Conservation (phyloP, 73 alveolate genomes). For the Tetrahymena malaccensis region DNA sequence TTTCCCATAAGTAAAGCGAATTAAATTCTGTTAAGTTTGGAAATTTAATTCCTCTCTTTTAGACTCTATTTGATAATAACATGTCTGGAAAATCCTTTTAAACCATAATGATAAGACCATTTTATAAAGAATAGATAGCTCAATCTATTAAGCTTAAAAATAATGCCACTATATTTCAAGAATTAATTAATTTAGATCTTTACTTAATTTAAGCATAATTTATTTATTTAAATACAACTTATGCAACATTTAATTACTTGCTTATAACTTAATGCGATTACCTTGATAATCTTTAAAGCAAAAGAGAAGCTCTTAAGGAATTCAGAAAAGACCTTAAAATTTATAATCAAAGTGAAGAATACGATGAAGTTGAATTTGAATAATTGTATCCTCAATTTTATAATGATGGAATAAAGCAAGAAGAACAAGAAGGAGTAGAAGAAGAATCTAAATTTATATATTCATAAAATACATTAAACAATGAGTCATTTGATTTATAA, state of each 20-base stretch:
- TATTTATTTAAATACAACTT: background rate
- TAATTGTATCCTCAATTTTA: background rate
- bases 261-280: background rate
- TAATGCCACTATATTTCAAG: background rate
- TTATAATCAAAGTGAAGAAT: background rate
- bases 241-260: background rate
- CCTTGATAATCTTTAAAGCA: background rate
- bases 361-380: background rate
- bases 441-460: background rate
- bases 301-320: background rate
- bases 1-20: background rate
- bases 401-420: too few species aligned
- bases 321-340: background rate
- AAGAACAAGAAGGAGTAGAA: background rate
- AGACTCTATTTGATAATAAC: background rate
- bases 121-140: background rate
- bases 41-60: background rate
- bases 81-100: background rate
- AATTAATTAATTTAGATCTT: background rate
- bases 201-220: background rate
- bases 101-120: background rate
- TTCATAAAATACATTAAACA: too few species aligned
- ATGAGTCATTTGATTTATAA: too few species aligned
- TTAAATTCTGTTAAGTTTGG: background rate
- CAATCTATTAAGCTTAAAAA: too few species aligned